Evolutionary conservation across 306 rosid species (phyloP), one percentile per base, ranked within the genome.

Genomic region (Trichosanthes cucumerina): DNA sequence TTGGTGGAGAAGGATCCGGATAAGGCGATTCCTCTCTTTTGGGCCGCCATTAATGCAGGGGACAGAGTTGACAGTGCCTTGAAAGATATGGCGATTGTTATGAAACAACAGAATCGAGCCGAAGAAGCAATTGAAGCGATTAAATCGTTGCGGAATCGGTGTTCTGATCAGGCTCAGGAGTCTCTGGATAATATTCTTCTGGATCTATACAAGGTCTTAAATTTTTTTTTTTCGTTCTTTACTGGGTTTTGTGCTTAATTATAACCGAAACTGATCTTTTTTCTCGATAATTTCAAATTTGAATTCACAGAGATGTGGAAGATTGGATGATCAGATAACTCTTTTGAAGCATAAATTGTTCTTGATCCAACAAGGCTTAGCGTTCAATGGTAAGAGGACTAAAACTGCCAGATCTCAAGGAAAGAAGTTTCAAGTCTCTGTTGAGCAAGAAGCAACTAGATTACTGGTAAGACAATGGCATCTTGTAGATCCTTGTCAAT

Each of bases 91-190:
- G 99, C 99, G 16, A 95, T 95, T 77, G 99, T 95, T 31, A 95
- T 95, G 99, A 95, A 95, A 83, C 99, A 95, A 71, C 99, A 91
- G 81, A 96, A 90, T 79, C 84, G 98, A 79, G 92, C 98, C 16
- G 99, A 93, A 72, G 99, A 96, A 86, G 99, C 99, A 16, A 89
- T 96, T 63, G 99, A 96, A 86, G 99, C 99, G 10, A 91, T 96
- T 21, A 96, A 91, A 79, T 96, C 99, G 0, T 82, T 96, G 81
- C 79, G 99, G 75, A 88, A 79, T 81, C 87, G 96, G 77, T 96
- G 99, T 60, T 92, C 99, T 0, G 99, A 92, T 85, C 97, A 89
- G 81, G 98, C 99, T 28, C 99, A 96, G 81, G 99, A 96, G 66
- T 96, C 99, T 5, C 98, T 96, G 66, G 99, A 96, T 76, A 96